Base-by-base conservation (phyloP, 805 yeast species). In the Kodamaea fukazawae region DNA sequence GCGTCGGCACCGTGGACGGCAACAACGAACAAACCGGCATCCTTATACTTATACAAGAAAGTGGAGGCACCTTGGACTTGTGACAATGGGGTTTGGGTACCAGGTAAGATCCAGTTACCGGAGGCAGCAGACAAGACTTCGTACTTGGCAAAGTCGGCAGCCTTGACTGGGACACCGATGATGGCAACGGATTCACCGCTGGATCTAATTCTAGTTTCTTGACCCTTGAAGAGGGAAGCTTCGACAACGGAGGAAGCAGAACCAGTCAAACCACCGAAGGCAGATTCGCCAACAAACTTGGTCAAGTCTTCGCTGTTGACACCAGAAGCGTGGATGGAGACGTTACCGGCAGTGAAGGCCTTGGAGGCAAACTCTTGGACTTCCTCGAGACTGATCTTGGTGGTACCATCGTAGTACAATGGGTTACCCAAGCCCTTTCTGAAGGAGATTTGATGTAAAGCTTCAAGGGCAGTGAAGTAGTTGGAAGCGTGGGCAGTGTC, bases 351-450 rank as follows among this genome's bases (percentile, higher is more conserved):
- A 49, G 79, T 76, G 76, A 80, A 88, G 40, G 75, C 84, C 54
- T 76, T 67, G 49, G 76, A 64, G 47, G 95, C 90, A 60, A 71
- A 86, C 32, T 62, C 63, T 53, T 76, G 72, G 57, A 93, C 73
- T 45, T 83, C 88, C 40, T 81, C 88, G 51, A 79, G 70, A 32
- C 79, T 55, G 36, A 61, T 48, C 53, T 71, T 67, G 48, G 74
- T 64, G 48, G 76, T 74, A 46, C 86, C 85, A 62, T 85, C 84
- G 61, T 77, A 86, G 62, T 75, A 75, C 55, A 87, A 73, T 49
- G 96, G 83, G 67, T 83, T 79, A 57, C 96, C 97, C 56, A 86
- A 79, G 40, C 96, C 97, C 46, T 66, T 72, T 75, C 93, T 86
- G 80, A 85, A 93, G 36, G 95, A 79, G 45, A 81, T 69, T 53